Evolutionary conservation across 441 rosid species (phyloP).

Genomic region (Gossypium davidsonii): DNA sequence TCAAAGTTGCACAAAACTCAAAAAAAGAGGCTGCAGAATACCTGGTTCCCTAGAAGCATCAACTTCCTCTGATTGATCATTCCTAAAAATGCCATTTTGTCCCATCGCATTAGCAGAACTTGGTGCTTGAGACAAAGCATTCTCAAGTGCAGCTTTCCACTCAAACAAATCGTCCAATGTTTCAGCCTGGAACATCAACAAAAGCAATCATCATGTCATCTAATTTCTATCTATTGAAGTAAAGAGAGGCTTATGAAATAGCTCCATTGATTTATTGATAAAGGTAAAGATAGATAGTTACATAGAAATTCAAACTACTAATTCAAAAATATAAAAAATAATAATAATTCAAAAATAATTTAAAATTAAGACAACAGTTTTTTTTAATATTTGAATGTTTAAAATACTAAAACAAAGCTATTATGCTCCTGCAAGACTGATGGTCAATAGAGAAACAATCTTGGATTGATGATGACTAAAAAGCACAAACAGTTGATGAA

Average conservation of each 20-base stretch:
- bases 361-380: background rate
- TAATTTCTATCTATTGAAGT: background rate
- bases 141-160: constrained; percentile 92
- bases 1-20: background rate
- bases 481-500: background rate
- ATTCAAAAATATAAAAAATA: too few relatives aligned
- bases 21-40: constrained; percentile 22
- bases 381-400: background rate
- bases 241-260: background rate
- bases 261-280: background rate
- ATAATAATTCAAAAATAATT: background rate
- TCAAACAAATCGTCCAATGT: constrained; percentile 82
- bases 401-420: background rate
- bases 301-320: background rate
- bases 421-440: background rate
- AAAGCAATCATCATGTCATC: constrained; percentile 2
- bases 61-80: constrained; percentile 54
- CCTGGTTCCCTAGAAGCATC: constrained; percentile 54
- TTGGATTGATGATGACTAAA: background rate
- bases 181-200: constrained; percentile 66
- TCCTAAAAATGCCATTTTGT: constrained; percentile 77
- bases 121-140: constrained; percentile 89
- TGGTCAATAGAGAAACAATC: background rate
- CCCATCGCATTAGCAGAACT: constrained; percentile 65
- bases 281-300: background rate